Evolutionary conservation across 306 rosid genomes (phyloP), one percentile per base, ranked within the genome.

Genomic region (Medicago ruthenica): DNA sequence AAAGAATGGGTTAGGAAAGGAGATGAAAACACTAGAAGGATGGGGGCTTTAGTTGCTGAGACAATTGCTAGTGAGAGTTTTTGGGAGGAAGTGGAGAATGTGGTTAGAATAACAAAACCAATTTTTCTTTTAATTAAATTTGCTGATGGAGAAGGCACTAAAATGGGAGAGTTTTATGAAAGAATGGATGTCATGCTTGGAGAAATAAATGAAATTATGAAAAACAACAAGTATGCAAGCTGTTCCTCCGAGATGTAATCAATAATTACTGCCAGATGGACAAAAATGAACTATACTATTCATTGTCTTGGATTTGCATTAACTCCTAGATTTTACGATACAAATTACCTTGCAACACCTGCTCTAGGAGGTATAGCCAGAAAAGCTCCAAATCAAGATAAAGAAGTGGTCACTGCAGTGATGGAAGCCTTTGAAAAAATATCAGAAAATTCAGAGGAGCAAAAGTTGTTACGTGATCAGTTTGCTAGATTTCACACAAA

Each of bases 161-260:
- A 74, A 44, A 71, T 71, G 21, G 7, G 65, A 3, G 76, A 71
- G 8, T 16, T 71, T 31, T 70, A 50, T 70, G 62, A 70, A 27
- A 50, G 37, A 1, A 73, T 74, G 70, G 31, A 42, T 44, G 40
- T 2, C 5, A 60, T 34, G 63, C 47, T 60, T 9, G 31, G 47
- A 3, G 34, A 74, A 27, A 21, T 57, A 13, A 4, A 72, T 12
- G 67, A 8, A 10, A 34, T 16, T 36, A 20, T 39, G n/a, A 41
- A 6, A 1, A 20, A 2, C 22, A 71, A 71, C 7, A 55, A 39
- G 55, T 21, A 71, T 71, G 53, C 22, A 55, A 1, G 0, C 1
- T 71, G 14, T 5, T 8, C 14, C 10, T 1, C n/a, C 4, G 1
- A 39, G 14, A 73, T 59, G 31, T 24, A 48, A 36, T 10, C 0